A percentile compares a stretch with the other conserved stretches of the same genome.
Evolutionary conservation across 768 basidiomycete genomes (phyloP).

Genomic region (Termitomyces sp.): DNA sequence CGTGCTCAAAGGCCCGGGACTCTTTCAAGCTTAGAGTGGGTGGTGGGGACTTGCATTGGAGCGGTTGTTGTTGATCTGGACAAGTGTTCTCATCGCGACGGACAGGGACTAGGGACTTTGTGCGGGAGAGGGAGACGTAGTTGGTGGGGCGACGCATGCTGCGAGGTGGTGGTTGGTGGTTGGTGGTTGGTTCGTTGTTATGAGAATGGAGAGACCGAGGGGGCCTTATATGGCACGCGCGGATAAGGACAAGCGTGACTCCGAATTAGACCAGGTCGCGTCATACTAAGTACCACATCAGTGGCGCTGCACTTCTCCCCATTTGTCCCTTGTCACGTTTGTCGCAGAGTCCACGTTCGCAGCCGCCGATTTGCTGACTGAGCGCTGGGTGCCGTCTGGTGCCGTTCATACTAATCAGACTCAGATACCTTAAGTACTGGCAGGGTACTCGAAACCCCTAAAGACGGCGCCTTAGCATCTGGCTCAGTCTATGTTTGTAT

Average conservation of each 20-base stretch:
- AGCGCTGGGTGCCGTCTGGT: background rate
- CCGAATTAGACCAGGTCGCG: conserved; percentile 6
- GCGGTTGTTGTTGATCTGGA: background rate
- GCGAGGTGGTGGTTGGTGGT: background rate
- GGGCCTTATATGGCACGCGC: conserved; percentile 6
- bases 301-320: conserved; percentile 7
- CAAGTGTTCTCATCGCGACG: background rate
- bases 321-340: conserved; percentile 7
- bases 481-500: too few species aligned
- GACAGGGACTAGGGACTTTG: background rate
- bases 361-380: background rate
- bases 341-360: background rate
- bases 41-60: conserved; percentile 8
- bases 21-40: conserved; percentile 28
- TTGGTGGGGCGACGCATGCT: conserved; percentile 10
- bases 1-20: conserved; percentile 42
- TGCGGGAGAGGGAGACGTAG: background rate
- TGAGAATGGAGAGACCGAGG: background rate
- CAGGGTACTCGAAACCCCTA: background rate
- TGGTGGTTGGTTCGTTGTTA: too few species aligned
- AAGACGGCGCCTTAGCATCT: background rate
- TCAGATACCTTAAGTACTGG: background rate
- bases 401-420: background rate
- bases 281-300: conserved; percentile 4
- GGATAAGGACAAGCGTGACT: conserved; percentile 8